Conservation (phyloP, 345 rosid genomes). For the Populus davidiana region DNA sequence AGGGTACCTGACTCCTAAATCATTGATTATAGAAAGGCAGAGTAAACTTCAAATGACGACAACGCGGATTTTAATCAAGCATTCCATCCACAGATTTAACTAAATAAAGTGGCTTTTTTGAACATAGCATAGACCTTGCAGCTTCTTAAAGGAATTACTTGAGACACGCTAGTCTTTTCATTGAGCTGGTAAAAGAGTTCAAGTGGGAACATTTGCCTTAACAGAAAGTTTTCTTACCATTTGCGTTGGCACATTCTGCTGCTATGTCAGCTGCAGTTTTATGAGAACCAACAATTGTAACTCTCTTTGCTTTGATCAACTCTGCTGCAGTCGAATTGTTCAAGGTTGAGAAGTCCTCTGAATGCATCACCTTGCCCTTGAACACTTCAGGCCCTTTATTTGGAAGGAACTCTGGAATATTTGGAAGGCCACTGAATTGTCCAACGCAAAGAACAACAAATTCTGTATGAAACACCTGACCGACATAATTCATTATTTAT, state of each 20-base stretch:
- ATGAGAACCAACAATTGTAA: conserved; percentile 30
- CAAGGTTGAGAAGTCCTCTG: conserved; percentile 32
- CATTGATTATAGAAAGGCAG: background rate
- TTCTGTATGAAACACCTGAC: conserved; percentile 34
- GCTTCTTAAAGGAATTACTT: background rate
- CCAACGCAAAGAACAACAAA: conserved; percentile 39
- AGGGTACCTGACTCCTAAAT: conserved; percentile 28
- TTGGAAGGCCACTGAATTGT: conserved; percentile 29
- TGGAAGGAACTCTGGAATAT: conserved; percentile 35
- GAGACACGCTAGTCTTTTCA: background rate
- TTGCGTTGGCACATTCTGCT: conserved; percentile 34
- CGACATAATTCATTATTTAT: background rate
- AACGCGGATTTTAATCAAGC: too few species aligned
- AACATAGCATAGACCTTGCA: background rate
- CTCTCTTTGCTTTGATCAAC: conserved; percentile 28
- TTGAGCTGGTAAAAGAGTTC: background rate
- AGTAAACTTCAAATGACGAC: background rate
- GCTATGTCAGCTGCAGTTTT: conserved; percentile 43
- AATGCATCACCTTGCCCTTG: conserved; percentile 35
- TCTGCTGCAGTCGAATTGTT: conserved; percentile 17
- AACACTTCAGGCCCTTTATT: conserved; percentile 28
- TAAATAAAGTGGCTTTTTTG: background rate
- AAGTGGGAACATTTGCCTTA: background rate
- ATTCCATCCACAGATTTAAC: background rate
- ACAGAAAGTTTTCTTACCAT: conserved; percentile 19